phyloP scores from a whole-genome alignment of 495 filamentous ascomycete species.

The Gamarada debralockiae region DNA sequence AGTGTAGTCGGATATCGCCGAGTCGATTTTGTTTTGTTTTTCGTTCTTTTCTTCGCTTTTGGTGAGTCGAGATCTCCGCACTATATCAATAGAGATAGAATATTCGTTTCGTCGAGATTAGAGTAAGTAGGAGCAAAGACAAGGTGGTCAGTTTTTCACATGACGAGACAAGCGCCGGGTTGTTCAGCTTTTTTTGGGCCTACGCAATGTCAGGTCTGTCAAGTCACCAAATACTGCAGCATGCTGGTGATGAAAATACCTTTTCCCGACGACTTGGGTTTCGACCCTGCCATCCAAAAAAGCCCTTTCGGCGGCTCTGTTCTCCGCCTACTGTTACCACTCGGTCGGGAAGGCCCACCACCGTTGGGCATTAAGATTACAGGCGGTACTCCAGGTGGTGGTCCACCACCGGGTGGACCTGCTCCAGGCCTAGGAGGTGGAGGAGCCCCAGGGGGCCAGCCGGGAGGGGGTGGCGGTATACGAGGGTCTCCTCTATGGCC shows the following conservation, averaged over 20 bases:
- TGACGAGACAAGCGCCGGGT: constrained; percentile 12
- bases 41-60: neutral
- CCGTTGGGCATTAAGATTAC: constrained; percentile 12
- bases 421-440: neutral
- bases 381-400: neutral
- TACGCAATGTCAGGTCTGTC: constrained; percentile 5
- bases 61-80: too few species aligned
- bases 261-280: constrained; percentile 20
- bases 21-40: constrained; percentile 3
- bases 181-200: constrained; percentile 22
- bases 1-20: constrained; percentile 8
- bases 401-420: neutral
- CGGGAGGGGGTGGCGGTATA: neutral
- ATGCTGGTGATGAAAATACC: constrained; percentile 4
- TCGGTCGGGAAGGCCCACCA: neutral
- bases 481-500: constrained; percentile 4
- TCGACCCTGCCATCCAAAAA: constrained; percentile 22
- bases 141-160: constrained; percentile 11
- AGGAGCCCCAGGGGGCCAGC: neutral
- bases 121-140: neutral
- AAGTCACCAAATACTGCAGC: too few species aligned
- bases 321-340: neutral
- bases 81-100: neutral
- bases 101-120: neutral
- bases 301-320: constrained; percentile 9